phyloP scores from a whole-genome alignment of 345 rosid species.

The Viola odorata region DNA sequence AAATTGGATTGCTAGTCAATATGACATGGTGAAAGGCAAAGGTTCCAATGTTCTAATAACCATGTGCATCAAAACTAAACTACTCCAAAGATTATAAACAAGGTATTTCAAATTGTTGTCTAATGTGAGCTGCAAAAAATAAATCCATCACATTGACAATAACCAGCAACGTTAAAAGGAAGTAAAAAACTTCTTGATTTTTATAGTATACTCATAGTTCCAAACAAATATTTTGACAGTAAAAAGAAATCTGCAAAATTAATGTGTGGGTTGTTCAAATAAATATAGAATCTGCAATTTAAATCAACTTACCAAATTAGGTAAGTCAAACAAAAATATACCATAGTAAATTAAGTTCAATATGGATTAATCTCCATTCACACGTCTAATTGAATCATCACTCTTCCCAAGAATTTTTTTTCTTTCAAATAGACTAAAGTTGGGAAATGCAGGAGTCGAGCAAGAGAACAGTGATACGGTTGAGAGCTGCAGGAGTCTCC shows the following conservation, averaged over 20 bases:
- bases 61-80: too few relatives aligned
- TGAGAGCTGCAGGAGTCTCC: too few relatives aligned
- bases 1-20: too few relatives aligned
- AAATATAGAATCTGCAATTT: background rate
- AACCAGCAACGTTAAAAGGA: conserved; percentile 8
- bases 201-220: background rate
- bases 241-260: too few relatives aligned
- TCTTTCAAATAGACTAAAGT: too few relatives aligned
- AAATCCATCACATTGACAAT: background rate
- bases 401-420: conserved; percentile 16
- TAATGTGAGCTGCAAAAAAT: background rate
- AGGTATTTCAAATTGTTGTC: background rate
- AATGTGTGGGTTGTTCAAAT: background rate
- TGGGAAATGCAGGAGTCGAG: too few relatives aligned
- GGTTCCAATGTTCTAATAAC: too few relatives aligned
- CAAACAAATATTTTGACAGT: too few relatives aligned
- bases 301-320: background rate
- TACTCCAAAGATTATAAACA: too few relatives aligned
- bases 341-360: conserved; percentile 14
- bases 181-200: conserved; percentile 34
- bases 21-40: too few relatives aligned
- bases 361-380: conserved; percentile 33
- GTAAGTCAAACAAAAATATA: conserved; percentile 14
- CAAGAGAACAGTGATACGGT: too few relatives aligned
- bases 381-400: conserved; percentile 67